Base-by-base conservation (phyloP, 352 stramenopile species). In the Phytophthora europaea region DNA sequence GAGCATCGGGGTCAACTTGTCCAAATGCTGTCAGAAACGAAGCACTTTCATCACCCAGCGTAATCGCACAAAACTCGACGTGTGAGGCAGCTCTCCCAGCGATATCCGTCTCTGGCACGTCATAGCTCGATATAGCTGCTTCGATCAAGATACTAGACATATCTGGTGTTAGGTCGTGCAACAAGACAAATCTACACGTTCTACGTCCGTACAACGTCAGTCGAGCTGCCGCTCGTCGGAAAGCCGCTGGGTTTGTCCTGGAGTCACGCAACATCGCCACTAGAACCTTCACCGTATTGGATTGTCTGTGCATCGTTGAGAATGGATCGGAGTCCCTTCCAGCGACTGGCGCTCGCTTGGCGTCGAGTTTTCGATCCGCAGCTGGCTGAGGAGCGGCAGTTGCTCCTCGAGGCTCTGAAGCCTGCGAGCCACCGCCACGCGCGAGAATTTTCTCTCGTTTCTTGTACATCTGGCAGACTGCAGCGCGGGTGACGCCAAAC, bases 381-480 rank as follows among this genome's bases (percentile, higher is more conserved):
- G 7, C 45, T 28, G 45, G 12, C n/a, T 26, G 45, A 52, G 45
- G 2, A 16, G 45, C n/a, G 6, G n/a, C n/a, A 28, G 45, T 28
- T 26, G 20, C 45, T 52, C n/a, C 45, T 28, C n/a, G 45, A 23
- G n/a, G n/a, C 0, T 16, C n/a, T 52, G 7, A 13, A 52, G 45
- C 7, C n/a, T 6, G 45, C 12, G 45, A 8, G 20, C n/a, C 20
- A 26, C 45, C 61, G 51, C 12, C 79, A 60, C 55, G 81, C 59
- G 15, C 20, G 1, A 73, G 57, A 31, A 73, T 67, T 7, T 61
- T 28, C 0, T 61, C 48, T 9, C 65, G 50, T 6, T 73, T 73
- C n/a, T 73, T 73, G 48, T 67, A 73, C 40, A 73, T 31, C 20
- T 67, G 47, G 26, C 58, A 63, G 5, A 73, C 52, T 7, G 65